These are phyloP conservation scores for Triticum dicoccoides DNA, from an alignment of 176 grass and related monocot species.

Conservation along the genomic window DNA sequence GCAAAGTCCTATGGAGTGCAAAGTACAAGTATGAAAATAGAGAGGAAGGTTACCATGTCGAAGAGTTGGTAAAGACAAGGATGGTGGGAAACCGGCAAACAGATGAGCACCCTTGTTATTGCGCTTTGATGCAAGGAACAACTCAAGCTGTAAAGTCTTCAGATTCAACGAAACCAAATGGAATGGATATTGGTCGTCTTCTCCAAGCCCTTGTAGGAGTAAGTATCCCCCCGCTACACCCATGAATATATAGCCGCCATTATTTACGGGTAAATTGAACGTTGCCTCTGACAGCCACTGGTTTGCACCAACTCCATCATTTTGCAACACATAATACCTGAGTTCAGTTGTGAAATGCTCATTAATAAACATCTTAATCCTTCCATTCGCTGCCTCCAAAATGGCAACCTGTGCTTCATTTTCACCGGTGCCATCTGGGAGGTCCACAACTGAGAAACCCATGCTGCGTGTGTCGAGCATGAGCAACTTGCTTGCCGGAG, in stretches of 20 bases:
- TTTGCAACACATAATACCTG: neutral
- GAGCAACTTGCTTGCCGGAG: neutral
- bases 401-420: neutral
- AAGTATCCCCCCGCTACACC: conserved; percentile 29
- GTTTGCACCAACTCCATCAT: neutral
- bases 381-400: neutral
- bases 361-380: neutral
- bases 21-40: neutral
- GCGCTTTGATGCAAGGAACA: neutral
- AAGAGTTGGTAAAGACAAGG: conserved; percentile 1
- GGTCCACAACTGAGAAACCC: conserved; percentile 4
- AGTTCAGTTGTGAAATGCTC: neutral
- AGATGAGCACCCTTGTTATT: neutral
- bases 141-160: neutral
- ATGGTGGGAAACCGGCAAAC: neutral
- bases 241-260: neutral
- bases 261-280: neutral
- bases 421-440: neutral
- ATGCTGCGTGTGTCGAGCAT: neutral
- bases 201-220: conserved; percentile 9
- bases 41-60: conserved; percentile 1
- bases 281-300: neutral
- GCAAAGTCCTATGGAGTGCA: neutral
- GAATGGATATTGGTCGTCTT: neutral
- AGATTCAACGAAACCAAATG: neutral